A percentile compares a stretch with the other conserved stretches of the same genome.
Conservation (phyloP, 2,329 filamentous ascomycete genomes). For the Botrytis squamosa region DNA sequence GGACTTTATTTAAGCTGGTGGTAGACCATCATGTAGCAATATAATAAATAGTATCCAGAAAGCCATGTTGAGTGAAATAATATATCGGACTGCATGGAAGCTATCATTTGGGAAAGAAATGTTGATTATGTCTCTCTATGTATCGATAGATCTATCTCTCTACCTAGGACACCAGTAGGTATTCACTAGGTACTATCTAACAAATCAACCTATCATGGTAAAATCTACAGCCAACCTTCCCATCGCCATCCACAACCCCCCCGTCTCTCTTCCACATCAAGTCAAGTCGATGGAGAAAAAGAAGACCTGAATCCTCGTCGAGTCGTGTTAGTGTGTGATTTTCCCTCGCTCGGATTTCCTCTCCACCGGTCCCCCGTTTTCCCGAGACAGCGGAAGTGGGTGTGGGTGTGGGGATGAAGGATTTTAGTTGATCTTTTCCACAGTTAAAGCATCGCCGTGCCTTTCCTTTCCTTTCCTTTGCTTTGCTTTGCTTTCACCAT, state of each 20-base stretch:
- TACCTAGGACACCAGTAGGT: background rate
- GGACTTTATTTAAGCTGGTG: background rate
- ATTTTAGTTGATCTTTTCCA: background rate
- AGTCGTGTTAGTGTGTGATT: background rate
- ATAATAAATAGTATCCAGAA: no score
- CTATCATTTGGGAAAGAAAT: background rate
- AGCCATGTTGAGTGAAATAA: no score
- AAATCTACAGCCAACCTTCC: background rate
- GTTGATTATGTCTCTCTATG: background rate
- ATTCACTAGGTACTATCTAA: background rate
- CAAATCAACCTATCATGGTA: background rate
- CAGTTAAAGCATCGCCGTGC: background rate
- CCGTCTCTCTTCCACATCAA: background rate
- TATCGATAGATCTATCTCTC: background rate
- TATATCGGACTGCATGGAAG: background rate
- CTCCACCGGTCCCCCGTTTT: constrained; percentile 1
- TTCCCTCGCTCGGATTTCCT: background rate
- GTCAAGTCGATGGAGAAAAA: background rate
- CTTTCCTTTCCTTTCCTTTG: no score
- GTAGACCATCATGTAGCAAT: background rate
- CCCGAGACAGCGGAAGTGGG: constrained; percentile 3
- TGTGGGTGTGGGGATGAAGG: background rate
- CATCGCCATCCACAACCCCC: background rate
- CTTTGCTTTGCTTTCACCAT: background rate
- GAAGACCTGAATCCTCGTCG: background rate